A percentile compares a stretch with the other conserved stretches of the same genome.
phyloP scores from a whole-genome alignment of 148 eudicot species.

The Suaeda aralocaspica region DNA sequence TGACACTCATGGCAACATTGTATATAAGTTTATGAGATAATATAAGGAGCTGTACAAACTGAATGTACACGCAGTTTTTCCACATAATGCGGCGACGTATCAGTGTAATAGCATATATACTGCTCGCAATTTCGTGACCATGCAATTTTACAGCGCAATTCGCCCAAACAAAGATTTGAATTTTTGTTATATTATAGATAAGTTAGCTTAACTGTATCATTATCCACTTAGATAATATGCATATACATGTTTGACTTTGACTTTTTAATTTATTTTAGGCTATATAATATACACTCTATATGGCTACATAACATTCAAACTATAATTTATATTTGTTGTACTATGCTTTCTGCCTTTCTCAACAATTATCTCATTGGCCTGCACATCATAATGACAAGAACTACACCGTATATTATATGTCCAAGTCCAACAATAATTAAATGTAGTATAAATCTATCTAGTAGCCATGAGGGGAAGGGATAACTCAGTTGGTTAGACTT shows the following conservation, averaged over 20 bases:
- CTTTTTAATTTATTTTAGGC: neutral
- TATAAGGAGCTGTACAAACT: conserved; percentile 17
- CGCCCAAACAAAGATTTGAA: neutral
- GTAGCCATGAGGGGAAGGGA: too few relatives aligned
- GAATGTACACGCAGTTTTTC: conserved; percentile 23
- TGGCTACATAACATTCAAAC: too few relatives aligned
- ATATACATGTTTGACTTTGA: conserved; percentile 3
- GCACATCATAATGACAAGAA: too few relatives aligned
- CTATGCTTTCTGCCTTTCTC: neutral
- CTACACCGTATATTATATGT: too few relatives aligned
- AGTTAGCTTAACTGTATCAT: conserved; percentile 24
- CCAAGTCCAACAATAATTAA: too few relatives aligned
- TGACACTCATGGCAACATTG: conserved; percentile 16
- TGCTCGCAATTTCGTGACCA: too few relatives aligned
- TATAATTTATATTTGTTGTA: neutral
- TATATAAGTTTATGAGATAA: too few relatives aligned
- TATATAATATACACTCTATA: neutral
- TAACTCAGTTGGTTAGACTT: too few relatives aligned
- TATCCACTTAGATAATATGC: conserved; percentile 13
- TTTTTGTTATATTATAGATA: neutral
- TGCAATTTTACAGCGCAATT: neutral
- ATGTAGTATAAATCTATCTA: too few relatives aligned
- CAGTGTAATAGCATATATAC: neutral
- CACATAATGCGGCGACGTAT: conserved; percentile 25
- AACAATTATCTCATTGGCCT: too few relatives aligned